Evolutionary conservation across 306 rosid genomes (phyloP).

Genomic region (Boehmeria nivea): DNA sequence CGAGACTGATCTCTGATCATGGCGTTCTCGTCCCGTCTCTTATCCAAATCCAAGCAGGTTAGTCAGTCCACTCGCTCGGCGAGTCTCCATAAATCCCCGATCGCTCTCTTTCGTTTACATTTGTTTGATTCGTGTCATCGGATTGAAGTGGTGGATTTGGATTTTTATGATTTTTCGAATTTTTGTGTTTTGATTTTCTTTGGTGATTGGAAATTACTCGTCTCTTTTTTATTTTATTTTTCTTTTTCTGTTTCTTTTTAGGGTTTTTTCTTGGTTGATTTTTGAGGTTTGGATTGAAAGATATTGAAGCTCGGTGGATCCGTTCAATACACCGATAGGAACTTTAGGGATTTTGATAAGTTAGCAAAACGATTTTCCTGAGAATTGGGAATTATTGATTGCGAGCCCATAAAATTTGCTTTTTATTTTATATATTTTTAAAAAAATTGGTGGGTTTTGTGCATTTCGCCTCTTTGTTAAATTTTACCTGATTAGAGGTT

Average conservation of each 20-base stretch:
- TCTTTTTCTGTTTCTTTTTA: too few species aligned
- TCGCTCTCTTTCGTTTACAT: background rate
- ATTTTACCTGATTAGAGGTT: too few species aligned
- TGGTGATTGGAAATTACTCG: background rate
- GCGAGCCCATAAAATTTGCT: background rate
- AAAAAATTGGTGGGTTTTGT: too few species aligned
- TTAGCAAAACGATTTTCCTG: background rate
- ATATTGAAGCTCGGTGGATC: background rate
- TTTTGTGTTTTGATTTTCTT: background rate
- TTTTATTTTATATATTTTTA: background rate
- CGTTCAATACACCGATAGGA: too few species aligned
- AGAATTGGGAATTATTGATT: too few species aligned
- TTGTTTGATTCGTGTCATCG: background rate
- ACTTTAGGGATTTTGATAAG: background rate
- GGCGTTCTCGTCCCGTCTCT: constrained; percentile 71
- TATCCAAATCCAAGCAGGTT: constrained; percentile 71
- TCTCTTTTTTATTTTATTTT: too few species aligned
- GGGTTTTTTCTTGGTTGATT: too few species aligned
- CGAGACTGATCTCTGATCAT: constrained; percentile 38
- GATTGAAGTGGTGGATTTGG: background rate
- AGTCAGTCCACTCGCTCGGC: background rate
- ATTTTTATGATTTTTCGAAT: too few species aligned
- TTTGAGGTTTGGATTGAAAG: background rate
- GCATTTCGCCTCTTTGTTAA: too few species aligned
- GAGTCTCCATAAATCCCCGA: constrained; percentile 9